Base-by-base conservation (phyloP, 1,284 basidiomycete genomes). In the Gomphus bonarii region DNA sequence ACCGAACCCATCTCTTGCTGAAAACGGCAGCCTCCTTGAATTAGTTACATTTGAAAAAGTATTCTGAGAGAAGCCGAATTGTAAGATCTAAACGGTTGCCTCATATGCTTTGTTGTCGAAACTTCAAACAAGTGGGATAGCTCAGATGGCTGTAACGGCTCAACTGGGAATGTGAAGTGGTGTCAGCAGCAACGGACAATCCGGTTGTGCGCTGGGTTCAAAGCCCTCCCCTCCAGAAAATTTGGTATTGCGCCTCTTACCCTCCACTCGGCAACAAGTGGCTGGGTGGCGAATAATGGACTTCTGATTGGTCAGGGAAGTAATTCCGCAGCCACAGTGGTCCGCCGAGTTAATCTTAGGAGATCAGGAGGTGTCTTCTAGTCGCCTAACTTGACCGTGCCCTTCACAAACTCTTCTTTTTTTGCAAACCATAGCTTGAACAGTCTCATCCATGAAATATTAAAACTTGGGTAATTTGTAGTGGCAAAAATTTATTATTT, bases 201-300 rank as follows among this genome's bases (percentile, higher is more conserved):
- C 69, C 70, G 76, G 73, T 73, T 69, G 77, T 85, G 80, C 87
- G 87, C 85, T 85, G 85, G 82, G 82, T 88, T 88, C 86, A 84
- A 88, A 83, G 77, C 84, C 77, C 81, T 81, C 82, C 84, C 85
- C 87, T 88, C 85, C 84, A 81, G 86, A 88, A 86, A 88, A 88
- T 83, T 88, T 88, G 84, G 86, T 85, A 69, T 76, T 79, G 81
- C 79, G n/a, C n/a, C n/a, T n/a, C 18, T 44, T 76, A 75, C 73
- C 69, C 75, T 72, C 75, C 79, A 73, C 70, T 60, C 68, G 76
- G 80, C 72, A 88, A 82, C 78, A 71, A 35, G 66, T 78, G 82
- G 75, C 61, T 63, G 65, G 70, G 72, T 76, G 79, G 80, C 83
- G 85, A 84, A 83, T 88, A 88, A 88, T 85, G 68, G 71, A 81